Evolutionary conservation across 768 basidiomycete genomes (phyloP), one percentile per base, ranked within the genome.

Genomic region (Strobilomyces echinocephalus): DNA sequence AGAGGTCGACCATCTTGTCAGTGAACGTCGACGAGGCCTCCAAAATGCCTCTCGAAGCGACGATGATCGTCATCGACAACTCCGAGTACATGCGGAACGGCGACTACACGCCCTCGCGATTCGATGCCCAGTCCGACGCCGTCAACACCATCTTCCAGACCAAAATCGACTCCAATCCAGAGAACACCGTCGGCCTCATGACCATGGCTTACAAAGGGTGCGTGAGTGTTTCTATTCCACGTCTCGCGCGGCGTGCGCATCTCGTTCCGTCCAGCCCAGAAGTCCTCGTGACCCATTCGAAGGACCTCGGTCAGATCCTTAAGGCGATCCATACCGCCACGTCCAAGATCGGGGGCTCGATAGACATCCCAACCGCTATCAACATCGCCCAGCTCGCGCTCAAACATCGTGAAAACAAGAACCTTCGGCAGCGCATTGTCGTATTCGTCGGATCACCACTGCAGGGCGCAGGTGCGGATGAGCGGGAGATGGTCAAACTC

Each of bases 321-420:
- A 76, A 82, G 52, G 93, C 84, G 15, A 71, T 94, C 50, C 91
- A 94, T 74, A 67, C 75, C 3, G 79, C 86, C 14, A 73, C 80
- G n/a, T 72, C 77, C 45, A 86, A 84, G 65, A 82, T 97, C 59
- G 85, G 87, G 33, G 94, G 95, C 38, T 73, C 77, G 52, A 85
- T 88, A 60, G 91, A 97, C 71, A 83, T 98, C 52, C 82, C 85
- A 5, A 98, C 95, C 3, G 86, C 92, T 8, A 87, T 99, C 61
- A 86, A 90, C 52, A 84, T 98, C 45, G 95, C 97, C 0, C 95
- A 95, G 68, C 84, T 99, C 47, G 95, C 97, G 0, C 79, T 99
- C 45, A 99, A 99, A 70, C 97, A 99, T 69, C 79, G 97, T 53
- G 92, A 95, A 72, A 97, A 98, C 79, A 98, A 98, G 82, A 97